Conservation (phyloP, 208 protist species). For the Leptomonas seymouri region DNA sequence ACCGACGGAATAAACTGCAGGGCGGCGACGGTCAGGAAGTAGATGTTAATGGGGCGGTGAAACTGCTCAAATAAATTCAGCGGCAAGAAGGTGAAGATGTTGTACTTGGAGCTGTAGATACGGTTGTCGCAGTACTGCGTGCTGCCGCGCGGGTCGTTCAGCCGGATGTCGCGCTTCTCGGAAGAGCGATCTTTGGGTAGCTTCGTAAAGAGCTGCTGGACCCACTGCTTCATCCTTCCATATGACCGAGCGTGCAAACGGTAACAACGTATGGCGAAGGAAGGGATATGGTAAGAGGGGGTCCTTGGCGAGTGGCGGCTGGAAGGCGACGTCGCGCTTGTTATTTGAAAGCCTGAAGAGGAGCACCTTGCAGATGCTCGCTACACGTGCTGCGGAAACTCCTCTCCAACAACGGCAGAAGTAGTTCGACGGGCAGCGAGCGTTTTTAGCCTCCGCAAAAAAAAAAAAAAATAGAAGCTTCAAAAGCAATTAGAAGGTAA, state of each 20-base stretch:
- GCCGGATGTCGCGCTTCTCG: slow-evolving; percentile 41
- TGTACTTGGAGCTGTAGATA: slow-evolving; percentile 95
- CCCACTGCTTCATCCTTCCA: slow-evolving; percentile 27
- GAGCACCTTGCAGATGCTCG: no score
- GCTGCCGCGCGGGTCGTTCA: slow-evolving; percentile 26
- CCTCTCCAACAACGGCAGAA: no score
- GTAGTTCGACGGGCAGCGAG: no score
- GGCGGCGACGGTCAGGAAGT: slow-evolving; percentile 93
- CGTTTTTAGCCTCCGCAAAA: neutral
- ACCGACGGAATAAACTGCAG: slow-evolving; percentile 88
- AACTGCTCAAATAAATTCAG: slow-evolving; percentile 97
- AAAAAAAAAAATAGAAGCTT: slow-evolving; percentile 18
- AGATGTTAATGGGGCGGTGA: slow-evolving; percentile 93
- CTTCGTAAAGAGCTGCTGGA: slow-evolving; percentile 23
- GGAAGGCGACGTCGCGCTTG: slow-evolving; percentile 14
- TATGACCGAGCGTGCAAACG: slow-evolving; percentile 3
- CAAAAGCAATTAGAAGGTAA: no score
- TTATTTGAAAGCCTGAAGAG: no score
- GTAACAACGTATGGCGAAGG: neutral
- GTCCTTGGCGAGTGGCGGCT: slow-evolving; percentile 14
- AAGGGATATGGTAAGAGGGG: slow-evolving; percentile 3
- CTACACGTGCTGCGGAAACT: no score
- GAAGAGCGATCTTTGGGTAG: slow-evolving; percentile 29
- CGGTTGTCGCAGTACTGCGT: slow-evolving; percentile 70
- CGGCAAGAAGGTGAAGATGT: slow-evolving; percentile 94